Conservation (phyloP, 2,329 filamentous ascomycete species). For the Zymoseptoria passerinii region DNA sequence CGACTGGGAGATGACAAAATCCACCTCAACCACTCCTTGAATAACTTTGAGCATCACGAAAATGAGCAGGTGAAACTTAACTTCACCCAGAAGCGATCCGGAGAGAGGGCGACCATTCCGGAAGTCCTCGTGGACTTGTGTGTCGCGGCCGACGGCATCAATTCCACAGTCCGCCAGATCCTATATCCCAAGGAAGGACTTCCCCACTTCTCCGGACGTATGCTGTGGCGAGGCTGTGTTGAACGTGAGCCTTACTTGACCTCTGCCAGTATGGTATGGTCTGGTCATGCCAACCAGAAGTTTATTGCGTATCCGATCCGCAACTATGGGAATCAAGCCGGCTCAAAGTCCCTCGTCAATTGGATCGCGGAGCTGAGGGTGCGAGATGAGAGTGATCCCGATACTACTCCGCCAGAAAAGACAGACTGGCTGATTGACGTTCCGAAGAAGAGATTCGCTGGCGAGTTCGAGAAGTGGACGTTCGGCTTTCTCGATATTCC, state of each 20-base stretch:
- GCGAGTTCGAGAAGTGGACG: constrained; percentile 35
- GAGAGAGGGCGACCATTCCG: constrained; percentile 23
- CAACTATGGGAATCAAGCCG: constrained; percentile 24
- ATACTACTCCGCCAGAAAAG: constrained; percentile 35
- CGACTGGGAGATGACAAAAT: constrained; percentile 33
- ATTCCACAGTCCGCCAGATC: constrained; percentile 34
- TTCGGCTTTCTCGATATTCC: constrained; percentile 38
- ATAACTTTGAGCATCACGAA: constrained; percentile 31
- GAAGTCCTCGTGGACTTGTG: constrained; percentile 30
- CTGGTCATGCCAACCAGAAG: constrained; percentile 41
- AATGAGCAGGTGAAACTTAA: constrained; percentile 3
- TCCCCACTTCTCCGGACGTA: constrained; percentile 39
- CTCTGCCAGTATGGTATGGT: constrained; percentile 39
- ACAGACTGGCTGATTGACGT: constrained; percentile 40
- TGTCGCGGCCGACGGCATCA: constrained; percentile 40
- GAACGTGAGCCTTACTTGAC: constrained; percentile 36
- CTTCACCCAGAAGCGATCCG: constrained; percentile 10
- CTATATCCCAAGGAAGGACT: constrained; percentile 40
- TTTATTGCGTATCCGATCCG: constrained; percentile 43
- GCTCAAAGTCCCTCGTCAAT: constrained; percentile 36
- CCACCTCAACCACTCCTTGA: constrained; percentile 35
- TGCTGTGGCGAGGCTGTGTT: constrained; percentile 40
- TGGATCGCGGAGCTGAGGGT: constrained; percentile 42
- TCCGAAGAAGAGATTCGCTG: constrained; percentile 34
- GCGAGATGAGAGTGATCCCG: constrained; percentile 34